Conservation (phyloP, 495 filamentous ascomycete genomes). For the Elaphomyces granulatus region DNA sequence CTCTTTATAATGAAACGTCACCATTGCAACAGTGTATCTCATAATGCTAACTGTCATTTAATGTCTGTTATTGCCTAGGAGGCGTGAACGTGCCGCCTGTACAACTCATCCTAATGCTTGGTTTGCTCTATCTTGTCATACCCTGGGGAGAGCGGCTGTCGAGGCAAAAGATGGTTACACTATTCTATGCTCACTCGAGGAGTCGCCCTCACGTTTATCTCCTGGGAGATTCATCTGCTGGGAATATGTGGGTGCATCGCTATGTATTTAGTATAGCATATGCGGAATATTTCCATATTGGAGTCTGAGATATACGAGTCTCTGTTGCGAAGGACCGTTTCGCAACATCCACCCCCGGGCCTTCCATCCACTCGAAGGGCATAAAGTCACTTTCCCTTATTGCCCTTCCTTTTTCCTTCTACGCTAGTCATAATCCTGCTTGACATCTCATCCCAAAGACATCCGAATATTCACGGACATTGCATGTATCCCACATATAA, state of each 20-base stretch:
- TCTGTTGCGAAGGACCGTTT: too few species aligned
- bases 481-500: too few species aligned
- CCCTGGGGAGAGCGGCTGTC: conserved; percentile 23
- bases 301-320: too few species aligned
- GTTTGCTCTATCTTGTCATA: conserved; percentile 27
- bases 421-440: too few species aligned
- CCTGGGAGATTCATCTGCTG: conserved; percentile 17
- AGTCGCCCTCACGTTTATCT: conserved; percentile 2
- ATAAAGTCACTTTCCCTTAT: too few species aligned
- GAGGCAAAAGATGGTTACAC: conserved; percentile 34
- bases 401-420: too few species aligned
- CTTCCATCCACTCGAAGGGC: too few species aligned
- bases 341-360: too few species aligned
- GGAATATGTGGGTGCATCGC: conserved; percentile 27
- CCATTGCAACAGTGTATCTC: background rate
- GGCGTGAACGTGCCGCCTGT: background rate
- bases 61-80: background rate
- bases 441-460: too few species aligned
- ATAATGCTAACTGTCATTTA: background rate
- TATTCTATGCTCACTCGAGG: conserved; percentile 19
- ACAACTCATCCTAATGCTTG: conserved; percentile 12
- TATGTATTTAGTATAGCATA: conserved; percentile 1
- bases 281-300: too few species aligned
- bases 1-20: too few species aligned
- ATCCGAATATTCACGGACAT: too few species aligned